These are phyloP conservation scores for Plasmodium inui DNA, from an alignment of 169 alveolate genomes.

Conservation along the genomic window DNA sequence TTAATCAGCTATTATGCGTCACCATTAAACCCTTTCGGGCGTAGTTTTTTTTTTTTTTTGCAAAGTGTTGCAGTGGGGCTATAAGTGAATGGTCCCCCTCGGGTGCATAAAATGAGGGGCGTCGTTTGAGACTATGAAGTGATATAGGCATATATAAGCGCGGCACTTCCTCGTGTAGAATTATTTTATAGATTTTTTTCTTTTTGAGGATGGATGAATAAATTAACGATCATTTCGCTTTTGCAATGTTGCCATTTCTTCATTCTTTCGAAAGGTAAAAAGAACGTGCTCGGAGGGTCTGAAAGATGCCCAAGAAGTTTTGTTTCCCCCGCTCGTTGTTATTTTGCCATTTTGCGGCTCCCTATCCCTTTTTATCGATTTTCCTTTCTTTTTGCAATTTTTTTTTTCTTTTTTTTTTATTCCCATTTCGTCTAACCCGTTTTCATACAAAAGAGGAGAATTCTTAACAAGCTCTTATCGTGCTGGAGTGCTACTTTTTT, in stretches of 20 bases:
- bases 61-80: not conserved
- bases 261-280: not conserved
- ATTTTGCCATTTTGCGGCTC: not conserved
- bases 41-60: not conserved
- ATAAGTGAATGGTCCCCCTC: not conserved
- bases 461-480: not conserved
- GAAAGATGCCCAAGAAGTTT: not conserved
- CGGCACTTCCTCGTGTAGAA: not conserved
- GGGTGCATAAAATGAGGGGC: not conserved
- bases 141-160: not conserved
- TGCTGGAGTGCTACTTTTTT: not conserved
- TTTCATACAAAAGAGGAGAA: not conserved
- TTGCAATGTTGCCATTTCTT: not conserved
- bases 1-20: not conserved
- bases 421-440: not conserved
- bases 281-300: not conserved
- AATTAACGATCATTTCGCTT: not conserved
- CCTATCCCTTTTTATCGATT: not conserved
- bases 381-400: not conserved
- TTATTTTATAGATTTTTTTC: not conserved
- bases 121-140: not conserved
- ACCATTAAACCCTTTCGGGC: not conserved
- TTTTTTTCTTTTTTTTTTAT: not conserved
- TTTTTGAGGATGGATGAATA: not conserved
- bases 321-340: not conserved